A percentile compares a stretch with the other conserved stretches of the same genome.
These are phyloP conservation scores for Aphanomyces astaci DNA, from an alignment of 352 stramenopile species.

Conservation along the genomic window DNA sequence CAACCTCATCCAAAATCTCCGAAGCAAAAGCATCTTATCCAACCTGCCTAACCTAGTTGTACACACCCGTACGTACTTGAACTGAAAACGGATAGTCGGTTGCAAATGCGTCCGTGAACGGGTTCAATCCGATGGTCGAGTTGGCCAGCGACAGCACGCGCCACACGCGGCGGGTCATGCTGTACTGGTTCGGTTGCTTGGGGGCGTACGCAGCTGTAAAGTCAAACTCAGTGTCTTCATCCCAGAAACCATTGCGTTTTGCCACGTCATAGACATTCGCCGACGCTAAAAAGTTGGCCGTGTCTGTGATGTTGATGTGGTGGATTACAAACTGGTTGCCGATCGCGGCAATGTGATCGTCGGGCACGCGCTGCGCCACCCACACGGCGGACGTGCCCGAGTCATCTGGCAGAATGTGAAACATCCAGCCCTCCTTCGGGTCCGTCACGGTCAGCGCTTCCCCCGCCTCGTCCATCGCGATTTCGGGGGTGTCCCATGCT, in stretches of 20 bases:
- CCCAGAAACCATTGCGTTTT: conserved; percentile 75
- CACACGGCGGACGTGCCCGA: conserved; percentile 48
- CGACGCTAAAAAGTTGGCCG: conserved; percentile 83
- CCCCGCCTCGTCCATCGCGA: conserved; percentile 30
- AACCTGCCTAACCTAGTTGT: neutral
- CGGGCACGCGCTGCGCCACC: conserved; percentile 23
- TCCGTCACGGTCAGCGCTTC: conserved; percentile 52
- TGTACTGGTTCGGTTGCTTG: conserved; percentile 44
- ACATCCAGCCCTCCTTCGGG: conserved; percentile 53
- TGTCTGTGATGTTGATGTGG: conserved; percentile 64
- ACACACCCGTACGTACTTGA: conserved; percentile 23
- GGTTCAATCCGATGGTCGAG: conserved; percentile 56
- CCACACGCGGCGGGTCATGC: conserved; percentile 88
- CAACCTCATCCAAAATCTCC: too few species aligned
- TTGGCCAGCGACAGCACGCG: conserved; percentile 78
- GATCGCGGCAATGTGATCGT: conserved; percentile 47
- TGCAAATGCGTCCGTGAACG: conserved; percentile 61
- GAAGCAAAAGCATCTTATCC: neutral
- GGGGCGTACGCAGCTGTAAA: conserved; percentile 80
- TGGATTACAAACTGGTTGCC: conserved; percentile 94
- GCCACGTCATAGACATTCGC: conserved; percentile 83
- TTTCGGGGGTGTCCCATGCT: conserved; percentile 52
- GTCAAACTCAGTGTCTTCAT: conserved; percentile 61
- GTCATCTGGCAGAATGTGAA: conserved; percentile 65
- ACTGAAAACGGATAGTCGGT: conserved; percentile 86